Evolutionary conservation across 2,329 filamentous ascomycete species (phyloP).

Genomic region (Boeremia exigua): DNA sequence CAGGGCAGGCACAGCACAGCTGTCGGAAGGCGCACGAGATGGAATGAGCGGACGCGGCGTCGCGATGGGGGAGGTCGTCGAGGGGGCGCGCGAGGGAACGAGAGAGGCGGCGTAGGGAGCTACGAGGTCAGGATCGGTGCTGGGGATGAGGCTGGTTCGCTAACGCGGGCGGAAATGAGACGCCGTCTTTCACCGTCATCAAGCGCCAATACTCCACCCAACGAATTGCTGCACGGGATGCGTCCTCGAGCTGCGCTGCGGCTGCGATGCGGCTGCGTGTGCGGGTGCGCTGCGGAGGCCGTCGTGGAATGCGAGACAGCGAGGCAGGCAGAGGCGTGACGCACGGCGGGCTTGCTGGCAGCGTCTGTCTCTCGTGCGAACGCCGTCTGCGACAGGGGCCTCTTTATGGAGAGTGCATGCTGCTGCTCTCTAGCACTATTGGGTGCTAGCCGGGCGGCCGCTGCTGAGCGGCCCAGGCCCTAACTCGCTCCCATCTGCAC

Average conservation of each 20-base stretch:
- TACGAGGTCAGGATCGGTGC: constrained; percentile 34
- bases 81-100: constrained; percentile 26
- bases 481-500: constrained; percentile 26
- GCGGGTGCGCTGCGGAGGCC: constrained; percentile 17
- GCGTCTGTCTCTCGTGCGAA: constrained; percentile 19
- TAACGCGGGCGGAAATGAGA: constrained; percentile 47
- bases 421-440: constrained; percentile 32
- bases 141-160: constrained; percentile 46
- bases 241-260: constrained; percentile 14
- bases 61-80: constrained; percentile 29
- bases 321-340: constrained; percentile 10
- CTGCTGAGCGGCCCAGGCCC: constrained; percentile 30
- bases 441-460: constrained; percentile 27
- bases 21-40: constrained; percentile 33
- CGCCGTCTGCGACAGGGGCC: constrained; percentile 34
- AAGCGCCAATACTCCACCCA: constrained; percentile 33
- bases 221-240: constrained; percentile 19
- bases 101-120: constrained; percentile 33
- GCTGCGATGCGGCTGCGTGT: constrained; percentile 12
- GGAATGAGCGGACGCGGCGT: constrained; percentile 34
- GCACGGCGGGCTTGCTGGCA: constrained; percentile 13
- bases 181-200: constrained; percentile 39
- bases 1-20: constrained; percentile 19
- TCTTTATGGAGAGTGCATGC: constrained; percentile 30
- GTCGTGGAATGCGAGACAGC: constrained; percentile 16